Base-by-base conservation (phyloP, 2,329 filamentous ascomycete genomes). In the Arthrobotrys megalospora region DNA sequence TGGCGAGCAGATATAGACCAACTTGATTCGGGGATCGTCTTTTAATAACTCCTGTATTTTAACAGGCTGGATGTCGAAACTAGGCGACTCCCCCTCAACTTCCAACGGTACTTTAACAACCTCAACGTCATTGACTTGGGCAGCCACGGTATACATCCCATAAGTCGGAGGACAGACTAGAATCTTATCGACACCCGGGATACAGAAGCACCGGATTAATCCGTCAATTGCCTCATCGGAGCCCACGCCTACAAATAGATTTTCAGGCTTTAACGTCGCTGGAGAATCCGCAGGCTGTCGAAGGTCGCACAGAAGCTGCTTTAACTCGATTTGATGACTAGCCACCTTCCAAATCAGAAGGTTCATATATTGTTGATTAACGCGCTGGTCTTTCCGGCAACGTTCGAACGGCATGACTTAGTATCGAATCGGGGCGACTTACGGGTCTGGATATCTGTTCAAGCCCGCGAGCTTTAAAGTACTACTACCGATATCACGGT, bases 151-250 rank as follows among this genome's bases (percentile, higher is more conserved):
- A 87, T 99, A 99, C 96, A 99, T 99, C 85, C 96, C 96, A 84
- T 99, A 99, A 0, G 96, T 99, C 0, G 96, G 96, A 16, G 96
- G 96, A 83, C 95, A 98, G 48, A 93, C 95, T 41, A 99, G 89
- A 83, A 99, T 96, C 83, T 92, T 93, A 85, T 99, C 96, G 80
- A 88, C 88, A 53, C 91, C 93, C 0, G 96, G 96, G 1, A 90
- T 86, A 85, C 96, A 99, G 87, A 99, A 99, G 85, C 93, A 96
- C 66, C 96, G 91, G 76, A 99, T 88, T 47, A 99, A 89, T 5
- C 93, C 93, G 85, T 99, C 96, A 83, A 99, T 97, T 80, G 93
- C 95, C 87, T 99, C 96, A 84, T 99, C 96, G 79, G 93, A 97
- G 80, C 96, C 96, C 50, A 98, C 94, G 78, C 96, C 96, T 62